Base-by-base conservation (phyloP, 192 early-diverging fungal species). In the Coemansia sp. region DNA sequence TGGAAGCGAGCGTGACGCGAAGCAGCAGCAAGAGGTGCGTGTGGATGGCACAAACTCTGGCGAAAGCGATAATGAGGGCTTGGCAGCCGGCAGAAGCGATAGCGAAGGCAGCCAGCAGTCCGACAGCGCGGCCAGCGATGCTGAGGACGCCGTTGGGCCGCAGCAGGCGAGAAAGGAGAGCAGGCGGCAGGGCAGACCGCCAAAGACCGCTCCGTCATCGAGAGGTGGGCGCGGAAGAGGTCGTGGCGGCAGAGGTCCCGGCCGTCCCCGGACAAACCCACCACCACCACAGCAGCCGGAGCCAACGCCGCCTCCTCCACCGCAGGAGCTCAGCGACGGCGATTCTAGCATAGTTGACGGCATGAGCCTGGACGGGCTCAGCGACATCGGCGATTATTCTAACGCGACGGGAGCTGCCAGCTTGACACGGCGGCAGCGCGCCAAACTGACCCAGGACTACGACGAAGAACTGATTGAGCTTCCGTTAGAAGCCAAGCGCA, bases 361-460 rank as follows among this genome's bases (percentile, higher is more conserved):
- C 38, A 60, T 20, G 12, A 40, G 36, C 31, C 18, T 71, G 20
- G 69, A 55, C n/a, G 63, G 64, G 12, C 31, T 74, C 54, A 63
- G 56, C 34, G 69, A 66, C 7, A 31, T 32, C 14, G 66, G 62
- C 34, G 65, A 42, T 29, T 61, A 33, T 10, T 62, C 55, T 3
- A 52, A 17, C 18, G 31, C 55, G 14, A 29, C 66, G 8, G 18
- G 28, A 1, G 54, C 57, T 22, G 32, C 61, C 32, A 81, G 63
- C 45, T 62, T 92, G 51, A 92, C 90, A 7, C 88, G 88, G 36
- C 85, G 91, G 29, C 91, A 92, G 70, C 69, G 89, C 12, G 87
- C 90, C 7, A 89, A 85, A 60, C 64, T 90, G 33, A 86, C 86
- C 50, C 73, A 79, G 52, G 85, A 82, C 28, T 68, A 66, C 34